Percentiles rank a stretch among this genome's conserved stretches.
phyloP scores from a whole-genome alignment of 2,329 filamentous ascomycete genomes.

The Sporothrix pseudoabietina region DNA sequence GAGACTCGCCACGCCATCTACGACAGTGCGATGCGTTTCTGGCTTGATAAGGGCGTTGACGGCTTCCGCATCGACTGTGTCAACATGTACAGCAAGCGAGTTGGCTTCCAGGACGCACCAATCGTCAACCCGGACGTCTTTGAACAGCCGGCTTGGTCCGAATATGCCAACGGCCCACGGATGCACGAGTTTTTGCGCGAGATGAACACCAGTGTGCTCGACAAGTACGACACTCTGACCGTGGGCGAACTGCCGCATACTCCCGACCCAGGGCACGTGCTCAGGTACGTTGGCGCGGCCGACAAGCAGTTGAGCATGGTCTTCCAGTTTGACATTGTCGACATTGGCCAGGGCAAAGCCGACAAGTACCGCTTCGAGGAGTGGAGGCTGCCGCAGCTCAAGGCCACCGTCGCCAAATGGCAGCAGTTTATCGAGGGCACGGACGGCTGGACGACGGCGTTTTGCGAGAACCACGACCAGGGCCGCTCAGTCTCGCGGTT shows the following conservation, averaged over 20 bases:
- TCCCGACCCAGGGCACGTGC: slow-evolving; percentile 58
- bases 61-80: slow-evolving; percentile 77
- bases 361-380: slow-evolving; percentile 57
- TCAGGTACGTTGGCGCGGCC: slow-evolving; percentile 60
- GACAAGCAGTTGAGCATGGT: slow-evolving; percentile 69
- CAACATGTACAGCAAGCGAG: slow-evolving; percentile 69
- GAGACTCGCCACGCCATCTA: slow-evolving; percentile 70
- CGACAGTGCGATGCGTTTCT: slow-evolving; percentile 72
- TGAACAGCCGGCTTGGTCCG: slow-evolving; percentile 56
- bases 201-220: slow-evolving; percentile 62
- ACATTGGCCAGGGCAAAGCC: slow-evolving; percentile 55
- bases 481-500: slow-evolving; percentile 58
- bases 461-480: slow-evolving; percentile 67
- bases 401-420: slow-evolving; percentile 49
- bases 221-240: slow-evolving; percentile 66
- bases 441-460: slow-evolving; percentile 61
- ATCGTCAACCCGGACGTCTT: slow-evolving; percentile 44
- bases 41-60: slow-evolving; percentile 72
- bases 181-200: slow-evolving; percentile 69
- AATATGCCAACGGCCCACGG: slow-evolving; percentile 68
- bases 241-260: slow-evolving; percentile 70
- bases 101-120: slow-evolving; percentile 58
- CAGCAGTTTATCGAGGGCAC: slow-evolving; percentile 56
- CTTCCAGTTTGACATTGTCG: slow-evolving; percentile 67
- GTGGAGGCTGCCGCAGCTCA: slow-evolving; percentile 52